These are phyloP conservation scores for Cryptosporidium andersoni DNA, from an alignment of 169 alveolate species.

Conservation along the genomic window DNA sequence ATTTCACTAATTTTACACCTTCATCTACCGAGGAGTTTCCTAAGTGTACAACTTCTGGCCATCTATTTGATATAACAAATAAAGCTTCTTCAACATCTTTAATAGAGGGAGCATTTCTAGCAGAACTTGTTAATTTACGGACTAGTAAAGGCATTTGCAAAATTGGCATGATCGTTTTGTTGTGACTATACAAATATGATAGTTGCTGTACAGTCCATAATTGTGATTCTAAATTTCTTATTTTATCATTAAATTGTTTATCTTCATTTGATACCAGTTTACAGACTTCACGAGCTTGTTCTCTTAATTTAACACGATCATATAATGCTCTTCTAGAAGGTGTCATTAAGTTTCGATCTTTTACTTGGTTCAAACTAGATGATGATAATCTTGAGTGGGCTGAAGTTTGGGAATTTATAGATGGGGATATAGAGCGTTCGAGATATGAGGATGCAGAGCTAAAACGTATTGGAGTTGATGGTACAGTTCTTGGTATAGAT, in stretches of 20 bases:
- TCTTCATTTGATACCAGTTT: constrained; percentile 32
- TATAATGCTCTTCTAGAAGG: constrained; percentile 57
- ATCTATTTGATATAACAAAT: constrained; percentile 13
- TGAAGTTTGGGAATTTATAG: background rate
- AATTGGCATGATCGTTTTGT: constrained; percentile 42
- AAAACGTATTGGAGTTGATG: constrained; percentile 12
- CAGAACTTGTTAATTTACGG: constrained; percentile 31
- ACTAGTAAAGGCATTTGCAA: constrained; percentile 53
- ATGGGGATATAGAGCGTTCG: constrained; percentile 59
- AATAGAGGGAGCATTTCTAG: constrained; percentile 43
- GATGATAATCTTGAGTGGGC: background rate
- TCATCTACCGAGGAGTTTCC: constrained; percentile 42
- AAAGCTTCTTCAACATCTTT: constrained; percentile 24
- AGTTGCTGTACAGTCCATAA: constrained; percentile 51
- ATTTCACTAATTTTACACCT: constrained; percentile 39
- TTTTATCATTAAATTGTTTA: constrained; percentile 24
- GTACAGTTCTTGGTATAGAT: background rate
- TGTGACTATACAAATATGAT: constrained; percentile 17
- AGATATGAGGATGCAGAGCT: constrained; percentile 16
- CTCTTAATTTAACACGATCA: constrained; percentile 38
- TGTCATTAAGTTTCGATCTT: constrained; percentile 33
- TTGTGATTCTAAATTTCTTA: constrained; percentile 21
- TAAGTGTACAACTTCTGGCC: constrained; percentile 47
- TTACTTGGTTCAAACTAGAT: constrained; percentile 14
- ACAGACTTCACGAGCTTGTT: constrained; percentile 37